Evolutionary conservation across 2,329 filamentous ascomycete genomes (phyloP).

Genomic region (Dendryphion nanum): DNA sequence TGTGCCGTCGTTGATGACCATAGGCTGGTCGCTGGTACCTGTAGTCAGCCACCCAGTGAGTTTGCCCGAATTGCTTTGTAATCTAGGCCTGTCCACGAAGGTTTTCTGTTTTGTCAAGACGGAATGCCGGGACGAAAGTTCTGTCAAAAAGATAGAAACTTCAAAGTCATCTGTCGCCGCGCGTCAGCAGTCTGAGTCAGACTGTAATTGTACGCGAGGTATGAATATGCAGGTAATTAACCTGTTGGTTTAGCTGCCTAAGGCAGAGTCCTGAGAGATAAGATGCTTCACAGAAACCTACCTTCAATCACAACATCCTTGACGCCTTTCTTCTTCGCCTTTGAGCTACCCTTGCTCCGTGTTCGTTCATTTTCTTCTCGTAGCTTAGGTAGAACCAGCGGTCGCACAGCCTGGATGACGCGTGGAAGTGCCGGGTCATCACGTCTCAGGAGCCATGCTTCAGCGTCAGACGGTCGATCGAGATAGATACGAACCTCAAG

Average conservation of each 20-base stretch:
- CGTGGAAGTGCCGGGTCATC: slow-evolving; percentile 74
- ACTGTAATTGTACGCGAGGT: slow-evolving; percentile 3
- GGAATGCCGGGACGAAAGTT: slow-evolving; percentile 80
- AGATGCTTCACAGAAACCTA: slow-evolving; percentile 42
- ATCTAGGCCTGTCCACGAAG: slow-evolving; percentile 48
- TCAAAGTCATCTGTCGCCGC: slow-evolving; percentile 83
- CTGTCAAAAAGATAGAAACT: slow-evolving; percentile 88
- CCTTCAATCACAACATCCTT: slow-evolving; percentile 86
- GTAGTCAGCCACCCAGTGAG: slow-evolving; percentile 47
- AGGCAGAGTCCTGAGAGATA: slow-evolving; percentile 1
- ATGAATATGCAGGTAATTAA: slow-evolving; percentile 4
- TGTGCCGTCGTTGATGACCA: slow-evolving; percentile 45
- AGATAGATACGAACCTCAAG: slow-evolving; percentile 97
- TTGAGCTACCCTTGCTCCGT: slow-evolving; percentile 57
- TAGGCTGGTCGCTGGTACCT: slow-evolving; percentile 42
- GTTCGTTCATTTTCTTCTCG: slow-evolving; percentile 73
- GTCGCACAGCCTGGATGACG: slow-evolving; percentile 81
- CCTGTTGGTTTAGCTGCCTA: slow-evolving; percentile 1
- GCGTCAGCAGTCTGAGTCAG: slow-evolving; percentile 14
- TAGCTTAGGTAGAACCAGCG: slow-evolving; percentile 84
- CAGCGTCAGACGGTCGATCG: slow-evolving; percentile 79
- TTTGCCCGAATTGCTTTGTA: slow-evolving; percentile 48
- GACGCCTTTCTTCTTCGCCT: slow-evolving; percentile 74
- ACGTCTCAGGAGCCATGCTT: slow-evolving; percentile 80
- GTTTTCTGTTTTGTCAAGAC: slow-evolving; percentile 82